Evolutionary conservation across 352 stramenopile species (phyloP).

Genomic region (Phytophthora citrophthora): DNA sequence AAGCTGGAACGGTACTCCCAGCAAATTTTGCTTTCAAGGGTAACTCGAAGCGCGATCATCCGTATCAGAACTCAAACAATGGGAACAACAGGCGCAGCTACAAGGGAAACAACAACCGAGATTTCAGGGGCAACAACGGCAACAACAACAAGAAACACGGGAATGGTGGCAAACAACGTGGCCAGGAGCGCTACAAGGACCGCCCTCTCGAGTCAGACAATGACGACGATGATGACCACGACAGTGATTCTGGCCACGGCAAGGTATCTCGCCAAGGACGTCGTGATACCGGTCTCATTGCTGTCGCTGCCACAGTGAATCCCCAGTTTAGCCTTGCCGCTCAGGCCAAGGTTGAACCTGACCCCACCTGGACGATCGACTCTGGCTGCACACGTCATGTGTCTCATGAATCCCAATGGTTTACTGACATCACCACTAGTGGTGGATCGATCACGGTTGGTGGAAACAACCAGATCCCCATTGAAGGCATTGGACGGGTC

Average conservation of each 20-base stretch:
- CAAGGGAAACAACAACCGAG: too few species aligned
- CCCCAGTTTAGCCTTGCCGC: not conserved
- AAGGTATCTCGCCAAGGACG: constrained; percentile 8
- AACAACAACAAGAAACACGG: too few species aligned
- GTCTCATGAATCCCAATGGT: constrained; percentile 20
- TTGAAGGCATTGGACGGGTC: constrained; percentile 12
- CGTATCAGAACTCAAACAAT: too few species aligned
- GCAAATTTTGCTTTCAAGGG: constrained; percentile 1
- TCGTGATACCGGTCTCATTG: not conserved
- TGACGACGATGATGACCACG: not conserved
- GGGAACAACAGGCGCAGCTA: too few species aligned
- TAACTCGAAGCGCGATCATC: too few species aligned
- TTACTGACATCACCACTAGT: not conserved
- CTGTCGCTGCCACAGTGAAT: constrained; percentile 2
- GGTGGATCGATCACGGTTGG: constrained; percentile 20
- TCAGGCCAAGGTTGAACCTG: not conserved
- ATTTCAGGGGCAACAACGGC: too few species aligned
- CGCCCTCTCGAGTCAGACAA: too few species aligned
- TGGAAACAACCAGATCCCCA: constrained; percentile 10
- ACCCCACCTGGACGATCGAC: not conserved
- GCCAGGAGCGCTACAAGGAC: too few species aligned
- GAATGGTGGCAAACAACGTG: too few species aligned
- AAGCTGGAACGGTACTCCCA: not conserved
- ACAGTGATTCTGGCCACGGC: not conserved
- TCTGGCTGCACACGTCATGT: constrained; percentile 20